Evolutionary conservation across 148 eudicot genomes (phyloP).

Genomic region (Cornus kousa): DNA sequence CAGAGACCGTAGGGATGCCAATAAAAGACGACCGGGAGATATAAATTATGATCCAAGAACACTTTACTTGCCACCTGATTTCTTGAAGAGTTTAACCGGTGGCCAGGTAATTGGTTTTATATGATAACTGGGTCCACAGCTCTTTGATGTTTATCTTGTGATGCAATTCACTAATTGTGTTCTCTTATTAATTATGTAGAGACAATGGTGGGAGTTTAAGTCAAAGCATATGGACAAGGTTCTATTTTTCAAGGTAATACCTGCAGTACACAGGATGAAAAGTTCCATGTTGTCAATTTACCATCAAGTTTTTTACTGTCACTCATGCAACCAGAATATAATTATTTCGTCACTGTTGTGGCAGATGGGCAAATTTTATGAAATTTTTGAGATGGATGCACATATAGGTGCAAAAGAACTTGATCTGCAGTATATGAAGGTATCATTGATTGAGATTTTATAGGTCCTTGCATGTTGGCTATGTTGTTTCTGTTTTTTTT

Average conservation of each 20-base stretch:
- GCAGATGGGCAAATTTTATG: conserved; percentile 99
- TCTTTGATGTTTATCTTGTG: neutral
- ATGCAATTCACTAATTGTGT: conserved; percentile 11
- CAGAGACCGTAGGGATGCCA: conserved; percentile 81
- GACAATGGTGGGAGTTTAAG: conserved; percentile 99
- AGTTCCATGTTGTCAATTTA: neutral
- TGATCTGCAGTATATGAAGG: conserved; percentile 98
- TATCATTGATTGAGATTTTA: conserved; percentile 21
- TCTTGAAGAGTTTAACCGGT: conserved; percentile 62
- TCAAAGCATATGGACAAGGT: conserved; percentile 98
- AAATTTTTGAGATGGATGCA: conserved; percentile 98
- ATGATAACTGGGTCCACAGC: neutral
- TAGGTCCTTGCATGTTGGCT: neutral
- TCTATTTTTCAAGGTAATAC: conserved; percentile 89
- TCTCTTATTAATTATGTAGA: conserved; percentile 37
- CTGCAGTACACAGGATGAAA: neutral
- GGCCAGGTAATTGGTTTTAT: conserved; percentile 62
- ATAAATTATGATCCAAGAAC: conserved; percentile 79
- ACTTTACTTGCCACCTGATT: conserved; percentile 74
- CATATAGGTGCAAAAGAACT: conserved; percentile 96
- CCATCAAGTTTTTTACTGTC: neutral
- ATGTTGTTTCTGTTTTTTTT: neutral
- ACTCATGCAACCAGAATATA: neutral
- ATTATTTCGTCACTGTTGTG: conserved; percentile 13
- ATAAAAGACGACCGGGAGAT: conserved; percentile 71